A percentile compares a stretch with the other conserved stretches of the same genome.
phyloP scores from a whole-genome alignment of 768 basidiomycete genomes.

The Suillus clintonianus region DNA sequence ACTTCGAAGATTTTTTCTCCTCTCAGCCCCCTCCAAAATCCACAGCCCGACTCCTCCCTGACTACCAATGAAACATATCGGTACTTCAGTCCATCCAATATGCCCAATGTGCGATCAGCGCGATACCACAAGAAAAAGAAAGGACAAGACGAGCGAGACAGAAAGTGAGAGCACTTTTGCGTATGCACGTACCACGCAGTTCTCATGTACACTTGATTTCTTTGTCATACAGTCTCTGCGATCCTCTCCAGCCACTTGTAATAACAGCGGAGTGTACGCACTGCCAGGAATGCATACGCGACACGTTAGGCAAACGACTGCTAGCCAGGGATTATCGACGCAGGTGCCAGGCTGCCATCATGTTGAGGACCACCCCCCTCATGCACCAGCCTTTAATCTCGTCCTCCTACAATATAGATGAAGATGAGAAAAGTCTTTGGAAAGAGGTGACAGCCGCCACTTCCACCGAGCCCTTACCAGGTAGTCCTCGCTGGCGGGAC shows the following conservation, averaged over 20 bases:
- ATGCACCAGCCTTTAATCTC: background rate
- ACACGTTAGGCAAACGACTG: constrained; percentile 26
- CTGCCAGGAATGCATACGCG: constrained; percentile 30
- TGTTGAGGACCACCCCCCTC: background rate
- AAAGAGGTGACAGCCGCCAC: constrained; percentile 29
- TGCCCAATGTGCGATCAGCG: too few relatives aligned
- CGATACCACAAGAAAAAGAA: too few relatives aligned
- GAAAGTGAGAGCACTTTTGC: constrained; percentile 24
- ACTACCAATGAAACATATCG: constrained; percentile 18
- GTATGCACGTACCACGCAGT: background rate
- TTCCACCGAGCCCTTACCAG: constrained; percentile 14
- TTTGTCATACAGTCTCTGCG: constrained; percentile 22
- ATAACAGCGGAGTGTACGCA: constrained; percentile 24
- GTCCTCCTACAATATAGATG: constrained; percentile 14
- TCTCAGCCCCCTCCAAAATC: constrained; percentile 29
- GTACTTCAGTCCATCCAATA: constrained; percentile 22
- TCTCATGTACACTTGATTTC: constrained; percentile 1
- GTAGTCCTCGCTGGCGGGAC: constrained; percentile 11
- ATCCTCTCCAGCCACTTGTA: constrained; percentile 20
- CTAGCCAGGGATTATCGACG: constrained; percentile 21
- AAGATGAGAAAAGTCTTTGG: constrained; percentile 31
- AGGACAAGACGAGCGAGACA: constrained; percentile 16
- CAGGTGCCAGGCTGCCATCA: constrained; percentile 7
- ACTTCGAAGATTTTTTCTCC: constrained; percentile 32
- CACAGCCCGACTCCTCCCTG: constrained; percentile 13